These are phyloP conservation scores for Auricularia cornea DNA, from an alignment of 768 basidiomycete species.

Conservation along the genomic window DNA sequence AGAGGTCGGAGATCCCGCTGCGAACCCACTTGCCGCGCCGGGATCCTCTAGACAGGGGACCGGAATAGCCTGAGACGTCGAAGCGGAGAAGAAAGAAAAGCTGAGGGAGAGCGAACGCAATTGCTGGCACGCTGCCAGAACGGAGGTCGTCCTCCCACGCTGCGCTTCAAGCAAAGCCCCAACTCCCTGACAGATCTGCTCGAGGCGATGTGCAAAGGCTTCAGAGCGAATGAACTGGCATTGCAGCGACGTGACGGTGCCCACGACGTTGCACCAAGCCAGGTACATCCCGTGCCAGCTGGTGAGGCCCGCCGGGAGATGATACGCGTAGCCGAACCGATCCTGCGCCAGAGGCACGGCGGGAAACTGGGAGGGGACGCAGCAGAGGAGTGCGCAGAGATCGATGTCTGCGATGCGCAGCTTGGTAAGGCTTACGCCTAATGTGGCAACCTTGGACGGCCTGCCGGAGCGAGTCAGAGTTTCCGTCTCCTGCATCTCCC, in stretches of 20 bases:
- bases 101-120: no score
- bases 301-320: neutral
- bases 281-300: neutral
- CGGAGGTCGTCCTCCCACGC: neutral
- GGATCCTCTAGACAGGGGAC: no score
- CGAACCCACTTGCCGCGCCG: no score
- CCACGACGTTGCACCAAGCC: neutral
- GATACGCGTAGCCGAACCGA: neutral
- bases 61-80: no score
- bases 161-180: neutral
- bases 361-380: neutral
- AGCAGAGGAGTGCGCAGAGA: neutral
- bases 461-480: no score
- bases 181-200: neutral
- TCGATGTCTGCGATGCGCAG: neutral
- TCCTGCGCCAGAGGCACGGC: neutral
- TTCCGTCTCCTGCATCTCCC: no score
- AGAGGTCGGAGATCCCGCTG: no score
- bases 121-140: neutral
- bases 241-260: neutral
- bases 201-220: neutral
- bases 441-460: no score
- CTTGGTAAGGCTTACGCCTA: no score
- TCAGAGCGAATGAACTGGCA: neutral
- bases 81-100: no score